These are phyloP conservation scores for Miscanthus lutarioriparius DNA, from an alignment of 176 grass and related monocot species.

Conservation along the genomic window DNA sequence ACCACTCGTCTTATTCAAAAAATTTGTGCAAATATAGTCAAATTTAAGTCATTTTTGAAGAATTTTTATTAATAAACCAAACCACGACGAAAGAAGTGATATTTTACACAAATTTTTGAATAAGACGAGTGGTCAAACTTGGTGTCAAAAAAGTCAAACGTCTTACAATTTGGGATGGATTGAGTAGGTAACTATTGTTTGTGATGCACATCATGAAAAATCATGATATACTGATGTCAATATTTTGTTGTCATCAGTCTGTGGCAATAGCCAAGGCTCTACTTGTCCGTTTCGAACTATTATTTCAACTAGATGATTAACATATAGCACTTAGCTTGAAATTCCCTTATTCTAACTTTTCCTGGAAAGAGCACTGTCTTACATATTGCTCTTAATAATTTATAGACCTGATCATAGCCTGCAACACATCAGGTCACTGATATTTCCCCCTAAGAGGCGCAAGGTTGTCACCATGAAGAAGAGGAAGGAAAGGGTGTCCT, in stretches of 20 bases:
- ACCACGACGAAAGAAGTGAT: too few relatives aligned
- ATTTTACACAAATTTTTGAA: too few relatives aligned
- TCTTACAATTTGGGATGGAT: too few relatives aligned
- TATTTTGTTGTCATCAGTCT: neutral
- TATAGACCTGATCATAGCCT: constrained; percentile 12
- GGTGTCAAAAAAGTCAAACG: too few relatives aligned
- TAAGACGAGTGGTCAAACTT: too few relatives aligned
- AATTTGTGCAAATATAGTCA: too few relatives aligned
- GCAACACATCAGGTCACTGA: neutral
- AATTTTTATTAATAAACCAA: too few relatives aligned
- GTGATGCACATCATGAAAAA: neutral
- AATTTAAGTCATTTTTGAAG: too few relatives aligned
- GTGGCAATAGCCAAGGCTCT: neutral
- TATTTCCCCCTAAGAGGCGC: constrained; percentile 16
- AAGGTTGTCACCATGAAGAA: neutral
- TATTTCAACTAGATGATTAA: neutral
- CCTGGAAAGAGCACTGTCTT: neutral
- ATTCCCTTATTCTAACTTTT: neutral
- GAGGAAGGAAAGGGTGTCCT: neutral
- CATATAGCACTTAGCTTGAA: neutral
- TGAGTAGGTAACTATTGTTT: neutral
- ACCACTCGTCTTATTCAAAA: too few relatives aligned
- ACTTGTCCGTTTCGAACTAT: neutral
- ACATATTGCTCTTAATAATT: constrained; percentile 15
- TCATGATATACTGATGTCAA: neutral